A percentile compares a stretch with the other conserved stretches of the same genome.
Evolutionary conservation across 805 yeast genomes (phyloP).

Genomic region (Teunomyces tritomae): DNA sequence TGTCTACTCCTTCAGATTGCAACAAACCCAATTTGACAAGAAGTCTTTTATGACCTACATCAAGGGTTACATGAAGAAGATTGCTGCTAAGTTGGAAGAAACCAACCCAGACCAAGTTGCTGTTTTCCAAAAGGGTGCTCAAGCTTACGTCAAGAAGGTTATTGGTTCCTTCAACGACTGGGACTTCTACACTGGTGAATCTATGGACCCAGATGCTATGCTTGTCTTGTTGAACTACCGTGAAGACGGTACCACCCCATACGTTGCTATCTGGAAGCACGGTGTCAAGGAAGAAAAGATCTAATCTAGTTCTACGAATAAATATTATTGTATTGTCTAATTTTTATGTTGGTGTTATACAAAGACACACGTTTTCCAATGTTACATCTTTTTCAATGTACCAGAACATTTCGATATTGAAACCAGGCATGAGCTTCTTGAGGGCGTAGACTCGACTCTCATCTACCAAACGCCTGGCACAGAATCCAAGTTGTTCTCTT

Average conservation of each 20-base stretch:
- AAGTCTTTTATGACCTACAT: conserved; percentile 95
- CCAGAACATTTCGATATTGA: conserved; percentile 48
- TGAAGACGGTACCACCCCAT: conserved; percentile 99
- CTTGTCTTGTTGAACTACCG: conserved; percentile 97
- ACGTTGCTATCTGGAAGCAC: conserved; percentile 98
- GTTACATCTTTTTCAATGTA: conserved; percentile 61
- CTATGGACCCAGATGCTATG: conserved; percentile 99
- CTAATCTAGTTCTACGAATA: conserved; percentile 36
- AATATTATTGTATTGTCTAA: background rate
- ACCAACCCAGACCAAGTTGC: conserved; percentile 82
- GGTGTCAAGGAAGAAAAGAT: conserved; percentile 89
- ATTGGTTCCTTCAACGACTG: conserved; percentile 95
- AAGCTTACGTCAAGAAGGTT: conserved; percentile 93
- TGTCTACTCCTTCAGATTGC: conserved; percentile 97
- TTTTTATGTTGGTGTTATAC: conserved; percentile 4
- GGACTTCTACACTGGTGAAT: conserved; percentile 99
- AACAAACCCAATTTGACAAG: conserved; percentile 94
- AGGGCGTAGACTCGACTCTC: conserved; percentile 62
- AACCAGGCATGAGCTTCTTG: conserved; percentile 28
- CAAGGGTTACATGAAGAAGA: conserved; percentile 97
- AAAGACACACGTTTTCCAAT: conserved; percentile 65
- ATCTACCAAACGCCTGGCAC: conserved; percentile 73
- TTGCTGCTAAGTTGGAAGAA: conserved; percentile 91
- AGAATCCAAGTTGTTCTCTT: conserved; percentile 60
- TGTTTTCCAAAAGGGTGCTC: conserved; percentile 96